A percentile compares a stretch with the other conserved stretches of the same genome.
Evolutionary conservation across 805 yeast species (phyloP).

Genomic region (Starmerella bacillaris): DNA sequence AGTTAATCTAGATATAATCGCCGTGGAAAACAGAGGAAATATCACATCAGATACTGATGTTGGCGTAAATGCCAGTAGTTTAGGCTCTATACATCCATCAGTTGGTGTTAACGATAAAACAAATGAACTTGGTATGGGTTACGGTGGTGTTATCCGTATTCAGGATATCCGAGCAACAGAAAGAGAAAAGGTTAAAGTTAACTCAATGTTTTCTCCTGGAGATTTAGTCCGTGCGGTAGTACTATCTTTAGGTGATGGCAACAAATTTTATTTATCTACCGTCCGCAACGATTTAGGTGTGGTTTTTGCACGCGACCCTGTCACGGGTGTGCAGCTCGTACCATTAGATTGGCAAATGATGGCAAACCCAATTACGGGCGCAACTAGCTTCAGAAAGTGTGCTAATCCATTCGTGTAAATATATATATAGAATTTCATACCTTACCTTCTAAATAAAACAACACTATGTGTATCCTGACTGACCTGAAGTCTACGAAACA

Average conservation of each 20-base stretch:
- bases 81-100: slow-evolving; percentile 18
- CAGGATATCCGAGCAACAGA: slow-evolving; percentile 87
- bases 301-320: slow-evolving; percentile 59
- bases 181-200: slow-evolving; percentile 65
- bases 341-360: slow-evolving; percentile 94
- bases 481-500: not conserved
- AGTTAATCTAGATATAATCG: slow-evolving; percentile 60
- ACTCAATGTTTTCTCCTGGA: slow-evolving; percentile 73
- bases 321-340: slow-evolving; percentile 57
- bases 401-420: slow-evolving; percentile 54
- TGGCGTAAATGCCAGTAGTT: slow-evolving; percentile 34
- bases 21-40: slow-evolving; percentile 43
- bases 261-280: slow-evolving; percentile 73
- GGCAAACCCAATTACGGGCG: slow-evolving; percentile 62
- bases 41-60: slow-evolving; percentile 45
- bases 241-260: slow-evolving; percentile 79
- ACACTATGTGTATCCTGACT: not conserved
- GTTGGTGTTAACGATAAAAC: slow-evolving; percentile 27
- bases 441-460: too few relatives aligned
- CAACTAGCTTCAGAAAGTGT: slow-evolving; percentile 63
- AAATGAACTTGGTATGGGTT: slow-evolving; percentile 52
- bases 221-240: slow-evolving; percentile 77
- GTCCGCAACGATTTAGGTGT: slow-evolving; percentile 88
- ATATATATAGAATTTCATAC: too few relatives aligned
- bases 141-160: slow-evolving; percentile 66